These are phyloP conservation scores for Aphanoascus verrucosus DNA, from an alignment of 2,329 filamentous ascomycete species.

Conservation along the genomic window DNA sequence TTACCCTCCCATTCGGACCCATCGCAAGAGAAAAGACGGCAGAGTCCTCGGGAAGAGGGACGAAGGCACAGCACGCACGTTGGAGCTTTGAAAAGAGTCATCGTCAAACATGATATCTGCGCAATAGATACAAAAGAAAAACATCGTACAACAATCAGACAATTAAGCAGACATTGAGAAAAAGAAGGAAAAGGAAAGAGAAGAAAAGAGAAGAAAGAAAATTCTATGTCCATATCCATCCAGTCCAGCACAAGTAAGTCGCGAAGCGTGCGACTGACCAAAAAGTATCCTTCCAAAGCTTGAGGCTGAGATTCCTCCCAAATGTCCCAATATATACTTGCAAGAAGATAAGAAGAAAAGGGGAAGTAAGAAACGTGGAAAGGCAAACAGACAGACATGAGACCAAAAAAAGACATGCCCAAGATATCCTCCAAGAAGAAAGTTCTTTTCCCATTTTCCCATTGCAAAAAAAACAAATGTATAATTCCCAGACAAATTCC, in stretches of 20 bases:
- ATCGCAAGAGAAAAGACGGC: too few species aligned
- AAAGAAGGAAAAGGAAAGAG: not conserved
- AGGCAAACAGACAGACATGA: not conserved
- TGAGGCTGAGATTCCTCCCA: not conserved
- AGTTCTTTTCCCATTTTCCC: not conserved
- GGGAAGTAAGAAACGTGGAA: slow-evolving; percentile 8
- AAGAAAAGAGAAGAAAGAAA: not conserved
- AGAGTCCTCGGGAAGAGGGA: too few species aligned
- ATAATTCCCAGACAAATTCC: not conserved
- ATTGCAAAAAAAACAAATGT: not conserved
- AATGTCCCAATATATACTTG: slow-evolving; percentile 6
- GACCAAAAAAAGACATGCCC: not conserved
- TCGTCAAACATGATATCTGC: too few species aligned
- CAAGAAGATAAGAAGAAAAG: slow-evolving; percentile 13
- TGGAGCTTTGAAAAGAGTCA: too few species aligned
- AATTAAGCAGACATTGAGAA: not conserved
- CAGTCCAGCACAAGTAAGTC: not conserved
- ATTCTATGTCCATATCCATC: too few species aligned
- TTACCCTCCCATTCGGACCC: too few species aligned
- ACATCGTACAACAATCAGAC: too few species aligned
- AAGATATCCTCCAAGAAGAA: slow-evolving; percentile 5
- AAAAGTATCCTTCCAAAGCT: not conserved
- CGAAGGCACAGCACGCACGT: too few species aligned
- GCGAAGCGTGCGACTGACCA: not conserved
- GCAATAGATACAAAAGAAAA: too few species aligned